Base-by-base conservation (phyloP, 257 asterid genomes). In the Solanum sitiens region DNA sequence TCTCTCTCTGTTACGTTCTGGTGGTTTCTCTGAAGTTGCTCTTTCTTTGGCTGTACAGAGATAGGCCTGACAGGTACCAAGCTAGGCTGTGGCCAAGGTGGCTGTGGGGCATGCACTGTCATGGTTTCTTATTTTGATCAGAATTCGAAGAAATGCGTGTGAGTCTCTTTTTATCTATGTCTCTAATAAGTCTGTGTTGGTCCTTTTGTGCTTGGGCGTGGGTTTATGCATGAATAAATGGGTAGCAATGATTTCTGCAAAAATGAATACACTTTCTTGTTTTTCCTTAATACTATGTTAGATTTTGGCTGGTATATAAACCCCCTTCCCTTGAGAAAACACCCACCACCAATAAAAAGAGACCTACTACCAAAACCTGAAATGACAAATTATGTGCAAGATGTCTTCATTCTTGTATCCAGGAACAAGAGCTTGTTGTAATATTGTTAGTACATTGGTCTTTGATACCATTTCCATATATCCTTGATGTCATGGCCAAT, bases 61-160 rank as follows among this genome's bases (percentile, higher is more conserved):
- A 88, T 90, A 53, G 98, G 98, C 88, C 93, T 97, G 89, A 95
- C 98, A 35, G 99, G 99, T 84, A 95, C 99, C 44, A 97, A 97
- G 93, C 98, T 97, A 88, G 98, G 99, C 35, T 97, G 99, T 65
- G 99, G 99, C 44, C 98, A 97, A 93, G 99, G 99, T 90, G 99
- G 99, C 67, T 97, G 99, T 86, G 99, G 99, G 87, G 99, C 99
- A 21, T 97, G 99, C 93, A 97, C 99, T 56, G 99, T 97, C 84
- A 97, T 97, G 99, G 86, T 97, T 87, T 97, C 99, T 90, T 93
- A 92, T 93, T 90, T 92, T 88, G 98, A 97, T 90, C 97, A 80
- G 59, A 94, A 85, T 86, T 88, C 86, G 45, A 93, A 91, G 95
- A 95, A 94, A 95, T 93, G 96, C 87, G 94, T 97, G 99, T 97